Evolutionary conservation across 1,139 yeast species (phyloP).

Genomic region (Magnusiomyces fungicola): DNA sequence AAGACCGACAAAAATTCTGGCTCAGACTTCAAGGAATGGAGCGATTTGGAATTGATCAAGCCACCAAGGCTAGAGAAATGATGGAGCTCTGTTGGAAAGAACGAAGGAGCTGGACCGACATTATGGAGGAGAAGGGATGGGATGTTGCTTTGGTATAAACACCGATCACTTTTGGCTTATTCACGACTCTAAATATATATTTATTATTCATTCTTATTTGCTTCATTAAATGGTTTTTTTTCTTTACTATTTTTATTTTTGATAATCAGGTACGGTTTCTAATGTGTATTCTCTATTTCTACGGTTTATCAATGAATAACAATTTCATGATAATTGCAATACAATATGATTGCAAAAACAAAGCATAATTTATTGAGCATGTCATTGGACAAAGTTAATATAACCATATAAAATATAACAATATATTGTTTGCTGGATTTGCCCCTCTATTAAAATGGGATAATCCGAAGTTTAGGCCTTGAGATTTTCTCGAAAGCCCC

Average conservation of each 20-base stretch:
- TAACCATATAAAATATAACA: too few relatives aligned
- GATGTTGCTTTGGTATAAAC: constrained; percentile 25
- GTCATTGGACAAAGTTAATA: too few relatives aligned
- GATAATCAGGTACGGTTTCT: too few relatives aligned
- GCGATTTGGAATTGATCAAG: constrained; percentile 42
- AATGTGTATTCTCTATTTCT: too few relatives aligned
- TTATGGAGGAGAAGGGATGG: constrained; percentile 27
- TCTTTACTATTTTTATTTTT: background rate
- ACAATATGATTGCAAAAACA: too few relatives aligned
- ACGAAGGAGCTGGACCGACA: constrained; percentile 26
- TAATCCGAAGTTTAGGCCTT: too few relatives aligned
- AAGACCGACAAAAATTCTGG: constrained; percentile 33
- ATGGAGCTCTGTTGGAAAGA: constrained; percentile 45
- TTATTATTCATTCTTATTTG: constrained; percentile 4
- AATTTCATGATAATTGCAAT: too few relatives aligned
- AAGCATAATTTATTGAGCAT: too few relatives aligned
- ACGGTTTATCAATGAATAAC: too few relatives aligned
- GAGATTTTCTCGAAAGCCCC: too few relatives aligned
- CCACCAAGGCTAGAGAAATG: constrained; percentile 38
- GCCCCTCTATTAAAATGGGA: too few relatives aligned
- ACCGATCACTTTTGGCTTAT: background rate
- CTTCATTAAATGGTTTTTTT: constrained; percentile 1
- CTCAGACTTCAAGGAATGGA: constrained; percentile 37
- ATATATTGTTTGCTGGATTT: too few relatives aligned
- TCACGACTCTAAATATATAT: background rate